Evolutionary conservation across 352 stramenopile genomes (phyloP).

Genomic region (Globisporangium carolinianum): DNA sequence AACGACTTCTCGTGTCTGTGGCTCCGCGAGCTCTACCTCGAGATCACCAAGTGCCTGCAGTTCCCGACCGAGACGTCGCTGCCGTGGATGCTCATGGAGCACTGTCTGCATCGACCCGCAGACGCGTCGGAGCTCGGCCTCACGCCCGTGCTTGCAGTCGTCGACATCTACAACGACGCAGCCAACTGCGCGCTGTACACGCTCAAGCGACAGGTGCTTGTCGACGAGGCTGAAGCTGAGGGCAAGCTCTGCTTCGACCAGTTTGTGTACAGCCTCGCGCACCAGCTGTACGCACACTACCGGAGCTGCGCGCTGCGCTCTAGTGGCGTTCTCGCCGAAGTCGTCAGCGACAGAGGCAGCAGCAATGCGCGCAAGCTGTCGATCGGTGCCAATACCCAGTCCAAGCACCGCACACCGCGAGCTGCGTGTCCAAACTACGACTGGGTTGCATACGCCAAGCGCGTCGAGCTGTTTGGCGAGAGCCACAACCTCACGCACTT

Average conservation of each 20-base stretch:
- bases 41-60: conserved; percentile 56
- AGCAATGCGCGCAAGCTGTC: not conserved
- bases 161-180: conserved; percentile 87
- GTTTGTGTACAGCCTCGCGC: conserved; percentile 55
- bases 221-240: conserved; percentile 81
- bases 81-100: conserved; percentile 73
- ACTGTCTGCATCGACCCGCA: conserved; percentile 27
- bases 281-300: conserved; percentile 45
- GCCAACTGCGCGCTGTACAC: conserved; percentile 33
- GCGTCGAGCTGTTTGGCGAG: conserved; percentile 55
- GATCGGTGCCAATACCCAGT: not conserved
- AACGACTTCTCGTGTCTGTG: conserved; percentile 69
- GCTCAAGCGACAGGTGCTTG: conserved; percentile 65
- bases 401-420: not conserved
- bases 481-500: conserved; percentile 49
- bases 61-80: conserved; percentile 81
- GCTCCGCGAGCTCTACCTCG: conserved; percentile 79
- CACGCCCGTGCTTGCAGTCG: conserved; percentile 40
- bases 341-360: conserved; percentile 33
- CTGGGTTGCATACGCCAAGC: conserved; percentile 20
- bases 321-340: too few relatives aligned
- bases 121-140: conserved; percentile 5
- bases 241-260: conserved; percentile 78
- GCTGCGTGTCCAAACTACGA: conserved; percentile 12
- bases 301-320: not conserved